A percentile compares a stretch with the other conserved stretches of the same genome.
Conservation (phyloP, 306 rosid species). For the Malus sylvestris region DNA sequence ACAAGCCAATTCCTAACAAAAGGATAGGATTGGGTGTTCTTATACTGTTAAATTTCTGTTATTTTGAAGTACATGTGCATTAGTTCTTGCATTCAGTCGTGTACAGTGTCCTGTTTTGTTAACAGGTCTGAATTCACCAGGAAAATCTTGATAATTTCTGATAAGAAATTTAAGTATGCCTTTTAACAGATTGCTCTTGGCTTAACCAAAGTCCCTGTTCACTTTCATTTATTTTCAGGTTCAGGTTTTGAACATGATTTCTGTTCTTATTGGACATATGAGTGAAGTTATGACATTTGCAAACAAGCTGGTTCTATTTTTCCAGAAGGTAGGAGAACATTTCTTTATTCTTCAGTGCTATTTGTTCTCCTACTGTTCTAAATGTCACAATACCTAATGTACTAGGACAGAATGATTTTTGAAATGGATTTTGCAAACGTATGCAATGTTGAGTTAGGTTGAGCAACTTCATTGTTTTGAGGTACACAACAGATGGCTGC, state of each 20-base stretch:
- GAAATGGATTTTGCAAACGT: background rate
- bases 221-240: conserved; percentile 51
- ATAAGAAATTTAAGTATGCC: background rate
- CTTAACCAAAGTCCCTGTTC: conserved; percentile 16
- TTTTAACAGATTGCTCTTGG: conserved; percentile 1
- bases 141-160: conserved; percentile 2
- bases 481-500: background rate
- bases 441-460: background rate
- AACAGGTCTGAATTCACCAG: conserved; percentile 11
- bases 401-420: background rate
- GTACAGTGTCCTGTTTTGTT: background rate
- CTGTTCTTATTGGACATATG: conserved; percentile 68
- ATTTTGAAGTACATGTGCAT: background rate
- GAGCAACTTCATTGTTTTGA: background rate
- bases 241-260: conserved; percentile 83
- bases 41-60: background rate
- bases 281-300: conserved; percentile 71
- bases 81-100: background rate
- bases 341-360: conserved; percentile 10
- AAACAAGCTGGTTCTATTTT: conserved; percentile 71
- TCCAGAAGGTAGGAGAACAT: conserved; percentile 59
- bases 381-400: background rate
- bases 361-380: background rate
- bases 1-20: no score
- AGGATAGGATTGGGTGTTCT: background rate